These are phyloP conservation scores for Irpex sp. DNA, from an alignment of 1,284 basidiomycete species.

Conservation along the genomic window DNA sequence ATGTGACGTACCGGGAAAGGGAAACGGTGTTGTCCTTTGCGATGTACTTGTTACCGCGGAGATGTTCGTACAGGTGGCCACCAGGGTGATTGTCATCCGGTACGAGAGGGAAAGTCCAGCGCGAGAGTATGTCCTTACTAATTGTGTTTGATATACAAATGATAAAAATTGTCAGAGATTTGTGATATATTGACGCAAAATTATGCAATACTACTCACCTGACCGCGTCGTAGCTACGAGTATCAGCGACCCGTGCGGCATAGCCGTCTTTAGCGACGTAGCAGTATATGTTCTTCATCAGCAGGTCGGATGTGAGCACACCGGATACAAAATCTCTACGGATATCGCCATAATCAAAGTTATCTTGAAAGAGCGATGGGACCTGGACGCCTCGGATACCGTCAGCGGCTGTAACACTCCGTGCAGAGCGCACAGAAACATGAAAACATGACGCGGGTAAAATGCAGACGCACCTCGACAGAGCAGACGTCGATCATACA, in stretches of 20 bases:
- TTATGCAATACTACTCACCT: slow-evolving; percentile 43
- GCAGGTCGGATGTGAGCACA: slow-evolving; percentile 90
- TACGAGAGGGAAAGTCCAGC: slow-evolving; percentile 93
- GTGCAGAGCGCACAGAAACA: neutral
- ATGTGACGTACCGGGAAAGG: slow-evolving; percentile 61
- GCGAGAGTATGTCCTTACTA: slow-evolving; percentile 86
- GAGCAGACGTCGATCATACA: slow-evolving; percentile 90
- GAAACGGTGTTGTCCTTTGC: slow-evolving; percentile 68
- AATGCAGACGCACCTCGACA: slow-evolving; percentile 56
- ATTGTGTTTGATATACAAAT: neutral
- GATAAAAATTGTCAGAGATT: neutral
- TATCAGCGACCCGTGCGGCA: slow-evolving; percentile 85
- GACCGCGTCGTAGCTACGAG: slow-evolving; percentile 84
- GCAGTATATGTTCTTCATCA: slow-evolving; percentile 93
- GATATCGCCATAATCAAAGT: slow-evolving; percentile 95
- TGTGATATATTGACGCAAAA: neutral
- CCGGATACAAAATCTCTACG: slow-evolving; percentile 93
- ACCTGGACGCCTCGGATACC: slow-evolving; percentile 46
- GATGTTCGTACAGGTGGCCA: slow-evolving; percentile 75
- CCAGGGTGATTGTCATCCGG: slow-evolving; percentile 91
- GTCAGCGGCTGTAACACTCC: slow-evolving; percentile 2
- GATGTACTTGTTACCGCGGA: slow-evolving; percentile 83
- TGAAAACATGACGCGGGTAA: neutral
- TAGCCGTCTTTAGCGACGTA: slow-evolving; percentile 85
- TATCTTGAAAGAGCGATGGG: slow-evolving; percentile 95